These are phyloP conservation scores for Psidium guajava DNA, from an alignment of 345 rosid genomes.

Conservation along the genomic window DNA sequence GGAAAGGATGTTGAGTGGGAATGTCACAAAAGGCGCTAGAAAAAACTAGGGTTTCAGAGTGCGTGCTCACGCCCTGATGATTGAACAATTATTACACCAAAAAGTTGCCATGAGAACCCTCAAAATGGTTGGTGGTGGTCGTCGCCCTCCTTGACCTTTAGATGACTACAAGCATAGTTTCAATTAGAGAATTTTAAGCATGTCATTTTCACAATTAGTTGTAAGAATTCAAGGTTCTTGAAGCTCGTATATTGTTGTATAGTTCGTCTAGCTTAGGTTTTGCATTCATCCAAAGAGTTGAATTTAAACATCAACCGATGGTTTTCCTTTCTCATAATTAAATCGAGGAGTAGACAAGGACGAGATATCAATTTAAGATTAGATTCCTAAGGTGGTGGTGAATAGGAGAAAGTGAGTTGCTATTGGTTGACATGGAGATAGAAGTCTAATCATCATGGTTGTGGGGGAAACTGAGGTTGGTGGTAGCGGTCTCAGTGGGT, in stretches of 20 bases:
- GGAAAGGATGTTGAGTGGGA: constrained; percentile 13
- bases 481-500: not conserved
- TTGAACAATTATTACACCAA: constrained; percentile 42
- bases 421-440: not conserved
- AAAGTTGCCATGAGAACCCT: constrained; percentile 11
- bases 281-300: not conserved
- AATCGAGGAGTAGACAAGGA: not conserved
- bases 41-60: constrained; percentile 8
- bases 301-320: not conserved
- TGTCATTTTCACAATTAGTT: not conserved
- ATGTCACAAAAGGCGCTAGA: constrained; percentile 6
- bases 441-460: not conserved
- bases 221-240: not conserved
- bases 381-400: not conserved
- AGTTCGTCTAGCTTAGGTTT: not conserved
- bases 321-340: not conserved
- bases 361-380: not conserved
- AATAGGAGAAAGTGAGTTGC: not conserved
- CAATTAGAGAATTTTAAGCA: not conserved
- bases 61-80: constrained; percentile 25
- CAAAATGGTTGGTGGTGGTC: not conserved
- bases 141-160: not conserved
- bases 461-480: not conserved
- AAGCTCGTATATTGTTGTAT: not conserved
- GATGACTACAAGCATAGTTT: not conserved